These are phyloP conservation scores for Cyclospora cayetanensis DNA, from an alignment of 169 alveolate genomes.

Conservation along the genomic window DNA sequence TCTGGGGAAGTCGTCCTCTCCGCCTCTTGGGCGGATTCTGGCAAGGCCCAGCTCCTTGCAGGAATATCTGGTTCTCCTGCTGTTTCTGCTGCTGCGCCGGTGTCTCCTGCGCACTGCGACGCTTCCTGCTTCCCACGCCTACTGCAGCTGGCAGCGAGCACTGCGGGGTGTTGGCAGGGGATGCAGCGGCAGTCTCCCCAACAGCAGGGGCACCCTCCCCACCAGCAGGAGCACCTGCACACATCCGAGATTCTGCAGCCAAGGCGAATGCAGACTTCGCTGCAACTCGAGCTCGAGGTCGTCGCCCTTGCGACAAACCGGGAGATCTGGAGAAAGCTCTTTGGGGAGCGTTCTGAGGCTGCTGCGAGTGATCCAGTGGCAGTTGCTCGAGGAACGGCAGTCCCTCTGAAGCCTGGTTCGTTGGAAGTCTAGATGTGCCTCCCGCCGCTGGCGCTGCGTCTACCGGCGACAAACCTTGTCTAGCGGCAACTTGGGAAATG, in stretches of 20 bases:
- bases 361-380: conserved; percentile 1
- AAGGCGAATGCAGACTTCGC: neutral
- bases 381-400: too few species aligned
- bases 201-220: neutral
- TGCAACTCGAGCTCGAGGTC: too few species aligned
- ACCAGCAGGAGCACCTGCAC: neutral
- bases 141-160: neutral
- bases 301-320: too few species aligned
- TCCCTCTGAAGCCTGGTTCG: too few species aligned
- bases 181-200: neutral
- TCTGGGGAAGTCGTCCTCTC: neutral
- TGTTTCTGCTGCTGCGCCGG: conserved; percentile 32
- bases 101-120: neutral
- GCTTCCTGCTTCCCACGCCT: neutral
- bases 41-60: too few species aligned
- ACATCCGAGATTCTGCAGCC: too few species aligned
- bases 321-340: too few species aligned
- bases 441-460: neutral
- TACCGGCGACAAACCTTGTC: neutral
- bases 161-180: neutral
- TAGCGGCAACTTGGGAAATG: conserved; percentile 30
- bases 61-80: conserved; percentile 13
- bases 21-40: neutral
- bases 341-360: conserved; percentile 1
- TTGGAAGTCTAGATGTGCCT: too few species aligned